These are phyloP conservation scores for Fraxinus latifolia DNA, from an alignment of 305 asterid genomes.

Conservation along the genomic window DNA sequence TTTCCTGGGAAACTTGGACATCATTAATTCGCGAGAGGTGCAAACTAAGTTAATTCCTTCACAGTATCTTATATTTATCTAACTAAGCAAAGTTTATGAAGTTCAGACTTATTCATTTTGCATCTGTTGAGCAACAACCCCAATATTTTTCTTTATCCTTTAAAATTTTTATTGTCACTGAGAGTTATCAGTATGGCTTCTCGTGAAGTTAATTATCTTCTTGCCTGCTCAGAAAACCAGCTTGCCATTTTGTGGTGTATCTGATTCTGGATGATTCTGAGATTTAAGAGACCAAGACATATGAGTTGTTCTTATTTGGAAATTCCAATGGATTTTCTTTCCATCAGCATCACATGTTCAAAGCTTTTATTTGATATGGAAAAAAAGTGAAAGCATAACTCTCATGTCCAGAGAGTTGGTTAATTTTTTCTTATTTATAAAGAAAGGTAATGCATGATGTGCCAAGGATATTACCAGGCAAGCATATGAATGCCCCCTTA, in stretches of 20 bases:
- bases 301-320: background rate
- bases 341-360: background rate
- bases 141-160: background rate
- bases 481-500: background rate
- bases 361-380: background rate
- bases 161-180: background rate
- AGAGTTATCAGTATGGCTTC: background rate
- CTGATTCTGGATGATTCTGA: background rate
- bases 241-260: background rate
- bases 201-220: background rate
- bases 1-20: slow-evolving; percentile 86
- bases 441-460: background rate
- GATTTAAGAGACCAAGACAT: background rate
- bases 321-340: background rate
- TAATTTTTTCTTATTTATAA: background rate
- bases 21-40: slow-evolving; percentile 83
- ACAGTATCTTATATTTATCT: slow-evolving; percentile 11
- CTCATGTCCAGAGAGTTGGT: background rate
- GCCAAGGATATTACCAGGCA: background rate
- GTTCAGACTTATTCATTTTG: background rate
- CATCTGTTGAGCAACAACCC: background rate
- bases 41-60: slow-evolving; percentile 23
- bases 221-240: background rate
- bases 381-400: background rate
- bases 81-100: background rate